phyloP scores from a whole-genome alignment of 1,284 basidiomycete genomes.

The Bjerkandera adusta region DNA sequence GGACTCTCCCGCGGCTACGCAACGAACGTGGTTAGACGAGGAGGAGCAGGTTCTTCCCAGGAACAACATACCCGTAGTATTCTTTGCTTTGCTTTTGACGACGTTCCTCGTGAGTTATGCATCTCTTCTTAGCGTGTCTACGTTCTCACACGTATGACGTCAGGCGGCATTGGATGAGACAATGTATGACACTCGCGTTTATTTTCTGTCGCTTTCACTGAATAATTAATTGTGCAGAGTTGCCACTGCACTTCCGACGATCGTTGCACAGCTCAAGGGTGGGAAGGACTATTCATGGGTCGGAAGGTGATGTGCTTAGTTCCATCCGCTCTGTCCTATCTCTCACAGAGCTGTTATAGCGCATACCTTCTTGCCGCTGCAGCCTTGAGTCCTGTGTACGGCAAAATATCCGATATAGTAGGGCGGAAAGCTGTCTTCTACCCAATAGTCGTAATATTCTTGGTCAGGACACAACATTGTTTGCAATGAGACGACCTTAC shows the following conservation, averaged over 20 bases:
- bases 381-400: slow-evolving; percentile 36
- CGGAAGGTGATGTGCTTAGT: slow-evolving; percentile 10
- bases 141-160: not conserved
- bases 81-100: slow-evolving; percentile 24
- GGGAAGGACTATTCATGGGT: slow-evolving; percentile 23
- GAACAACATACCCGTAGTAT: slow-evolving; percentile 20
- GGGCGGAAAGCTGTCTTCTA: slow-evolving; percentile 41
- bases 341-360: slow-evolving; percentile 15
- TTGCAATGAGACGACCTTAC: no score
- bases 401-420: slow-evolving; percentile 35
- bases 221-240: slow-evolving; percentile 8
- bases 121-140: not conserved
- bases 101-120: slow-evolving; percentile 26
- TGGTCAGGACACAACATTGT: slow-evolving; percentile 27
- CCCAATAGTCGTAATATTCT: slow-evolving; percentile 36
- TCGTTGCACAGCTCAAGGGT: slow-evolving; percentile 24
- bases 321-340: not conserved
- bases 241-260: slow-evolving; percentile 28
- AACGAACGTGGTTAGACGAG: slow-evolving; percentile 1
- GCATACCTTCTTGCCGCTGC: slow-evolving; percentile 38
- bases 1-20: no score
- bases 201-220: not conserved
- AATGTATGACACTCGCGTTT: slow-evolving; percentile 1
- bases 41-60: slow-evolving; percentile 9
- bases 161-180: slow-evolving; percentile 14